Evolutionary conservation across 2,329 filamentous ascomycete genomes (phyloP).

Genomic region (Alternaria panax): DNA sequence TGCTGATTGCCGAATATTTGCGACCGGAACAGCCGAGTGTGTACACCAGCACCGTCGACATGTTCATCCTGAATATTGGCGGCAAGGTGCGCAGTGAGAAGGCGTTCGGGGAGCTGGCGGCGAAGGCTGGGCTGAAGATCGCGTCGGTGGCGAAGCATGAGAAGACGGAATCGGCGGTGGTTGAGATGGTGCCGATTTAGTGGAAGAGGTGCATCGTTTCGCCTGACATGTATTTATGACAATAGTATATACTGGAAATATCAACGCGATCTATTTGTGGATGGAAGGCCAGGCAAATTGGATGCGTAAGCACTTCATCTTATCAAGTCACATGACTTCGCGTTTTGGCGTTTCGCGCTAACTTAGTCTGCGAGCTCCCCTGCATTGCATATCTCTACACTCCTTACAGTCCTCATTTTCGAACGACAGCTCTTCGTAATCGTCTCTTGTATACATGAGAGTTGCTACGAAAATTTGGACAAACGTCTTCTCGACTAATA

Average conservation of each 20-base stretch:
- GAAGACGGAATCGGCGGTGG: constrained; percentile 11
- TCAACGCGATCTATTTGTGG: neutral
- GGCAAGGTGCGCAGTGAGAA: constrained; percentile 16
- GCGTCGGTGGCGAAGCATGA: constrained; percentile 9
- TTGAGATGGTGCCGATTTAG: constrained; percentile 13
- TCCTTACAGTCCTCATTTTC: neutral
- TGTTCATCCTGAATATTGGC: constrained; percentile 17
- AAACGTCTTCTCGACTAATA: neutral
- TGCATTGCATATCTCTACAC: neutral
- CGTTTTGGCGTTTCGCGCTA: neutral
- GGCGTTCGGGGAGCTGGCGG: constrained; percentile 9
- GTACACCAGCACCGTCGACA: constrained; percentile 8
- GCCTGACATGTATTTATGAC: neutral
- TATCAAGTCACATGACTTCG: neutral
- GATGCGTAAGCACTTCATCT: neutral
- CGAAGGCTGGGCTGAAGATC: constrained; percentile 13
- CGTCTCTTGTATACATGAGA: neutral
- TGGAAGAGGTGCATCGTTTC: neutral
- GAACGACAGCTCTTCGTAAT: neutral
- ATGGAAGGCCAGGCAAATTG: neutral
- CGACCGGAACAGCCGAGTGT: constrained; percentile 8
- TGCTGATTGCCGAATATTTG: constrained; percentile 13
- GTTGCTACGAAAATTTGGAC: too few species aligned
- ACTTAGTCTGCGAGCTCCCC: neutral
- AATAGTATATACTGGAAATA: neutral